A percentile compares a stretch with the other conserved stretches of the same genome.
phyloP scores from a whole-genome alignment of 768 basidiomycete species.

The Suillus spraguei region DNA sequence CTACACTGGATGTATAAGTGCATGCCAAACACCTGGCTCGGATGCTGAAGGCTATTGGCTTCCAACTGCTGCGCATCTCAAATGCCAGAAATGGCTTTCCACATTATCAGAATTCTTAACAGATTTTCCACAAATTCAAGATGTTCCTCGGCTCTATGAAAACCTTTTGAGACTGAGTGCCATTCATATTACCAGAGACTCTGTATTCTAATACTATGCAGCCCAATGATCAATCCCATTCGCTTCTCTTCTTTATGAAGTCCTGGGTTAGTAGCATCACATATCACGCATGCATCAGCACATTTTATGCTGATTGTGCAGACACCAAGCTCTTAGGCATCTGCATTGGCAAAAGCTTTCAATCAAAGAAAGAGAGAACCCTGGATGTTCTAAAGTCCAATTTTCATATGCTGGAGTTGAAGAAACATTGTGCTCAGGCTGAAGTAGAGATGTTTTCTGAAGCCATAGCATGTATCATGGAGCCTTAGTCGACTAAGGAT shows the following conservation, averaged over 20 bases:
- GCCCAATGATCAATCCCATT: not conserved
- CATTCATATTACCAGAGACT: not conserved
- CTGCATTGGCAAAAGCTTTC: no score
- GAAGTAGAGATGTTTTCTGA: not conserved
- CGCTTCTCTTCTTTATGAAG: not conserved
- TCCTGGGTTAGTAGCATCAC: not conserved
- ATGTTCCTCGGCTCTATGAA: not conserved
- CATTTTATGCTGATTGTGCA: not conserved
- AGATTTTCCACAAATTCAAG: not conserved
- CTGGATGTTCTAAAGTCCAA: not conserved
- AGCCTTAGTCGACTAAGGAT: not conserved
- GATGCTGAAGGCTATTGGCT: not conserved
- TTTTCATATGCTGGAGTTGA: not conserved
- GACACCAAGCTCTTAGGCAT: not conserved
- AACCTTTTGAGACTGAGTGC: not conserved
- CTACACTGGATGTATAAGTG: not conserved
- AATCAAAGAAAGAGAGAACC: not conserved
- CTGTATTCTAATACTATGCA: not conserved
- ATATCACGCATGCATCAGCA: not conserved
- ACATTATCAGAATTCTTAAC: not conserved
- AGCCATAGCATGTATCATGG: not conserved
- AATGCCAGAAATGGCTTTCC: not conserved
- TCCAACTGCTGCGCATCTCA: not conserved
- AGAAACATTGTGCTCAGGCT: not conserved
- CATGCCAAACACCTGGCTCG: not conserved